Percentiles rank a stretch among this genome's conserved stretches.
Evolutionary conservation across 2,329 filamentous ascomycete genomes (phyloP).

Genomic region (Drechslerella coelobrocha): DNA sequence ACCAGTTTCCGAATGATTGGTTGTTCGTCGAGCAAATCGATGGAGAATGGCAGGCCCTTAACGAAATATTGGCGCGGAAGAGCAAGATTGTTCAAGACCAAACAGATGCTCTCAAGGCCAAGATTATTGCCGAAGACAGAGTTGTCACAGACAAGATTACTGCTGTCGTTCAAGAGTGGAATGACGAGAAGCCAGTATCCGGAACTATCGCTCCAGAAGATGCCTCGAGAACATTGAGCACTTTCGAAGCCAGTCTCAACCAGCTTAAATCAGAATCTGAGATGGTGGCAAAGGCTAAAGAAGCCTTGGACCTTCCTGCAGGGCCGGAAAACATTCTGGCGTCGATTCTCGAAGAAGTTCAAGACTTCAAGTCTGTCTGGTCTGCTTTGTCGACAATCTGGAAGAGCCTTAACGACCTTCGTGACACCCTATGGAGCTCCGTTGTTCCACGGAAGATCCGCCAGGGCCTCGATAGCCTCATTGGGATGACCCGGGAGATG

Average conservation of each 20-base stretch:
- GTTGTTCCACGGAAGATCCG: conserved; percentile 94
- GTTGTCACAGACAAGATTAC: conserved; percentile 86
- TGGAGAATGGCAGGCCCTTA: conserved; percentile 91
- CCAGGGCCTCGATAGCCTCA: conserved; percentile 83
- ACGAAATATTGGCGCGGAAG: conserved; percentile 89
- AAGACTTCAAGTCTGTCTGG: conserved; percentile 99
- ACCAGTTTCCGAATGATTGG: conserved; percentile 94
- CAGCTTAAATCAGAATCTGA: conserved; percentile 85
- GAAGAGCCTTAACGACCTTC: conserved; percentile 91
- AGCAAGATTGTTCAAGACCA: conserved; percentile 96
- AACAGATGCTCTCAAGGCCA: conserved; percentile 89
- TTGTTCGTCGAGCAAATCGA: conserved; percentile 94
- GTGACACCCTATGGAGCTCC: conserved; percentile 91
- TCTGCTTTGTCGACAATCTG: conserved; percentile 93
- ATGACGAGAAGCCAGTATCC: conserved; percentile 94
- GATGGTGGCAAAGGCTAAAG: conserved; percentile 95
- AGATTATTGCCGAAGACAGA: conserved; percentile 92
- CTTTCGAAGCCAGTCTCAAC: conserved; percentile 84
- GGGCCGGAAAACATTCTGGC: conserved; percentile 79
- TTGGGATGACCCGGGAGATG: conserved; percentile 99
- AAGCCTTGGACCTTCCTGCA: conserved; percentile 87
- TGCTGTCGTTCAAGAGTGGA: conserved; percentile 86
- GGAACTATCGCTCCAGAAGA: conserved; percentile 89
- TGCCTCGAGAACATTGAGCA: conserved; percentile 79
- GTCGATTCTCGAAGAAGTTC: conserved; percentile 91